phyloP scores from a whole-genome alignment of 331 rosid genomes.

The Erythrophleum ivorense region DNA sequence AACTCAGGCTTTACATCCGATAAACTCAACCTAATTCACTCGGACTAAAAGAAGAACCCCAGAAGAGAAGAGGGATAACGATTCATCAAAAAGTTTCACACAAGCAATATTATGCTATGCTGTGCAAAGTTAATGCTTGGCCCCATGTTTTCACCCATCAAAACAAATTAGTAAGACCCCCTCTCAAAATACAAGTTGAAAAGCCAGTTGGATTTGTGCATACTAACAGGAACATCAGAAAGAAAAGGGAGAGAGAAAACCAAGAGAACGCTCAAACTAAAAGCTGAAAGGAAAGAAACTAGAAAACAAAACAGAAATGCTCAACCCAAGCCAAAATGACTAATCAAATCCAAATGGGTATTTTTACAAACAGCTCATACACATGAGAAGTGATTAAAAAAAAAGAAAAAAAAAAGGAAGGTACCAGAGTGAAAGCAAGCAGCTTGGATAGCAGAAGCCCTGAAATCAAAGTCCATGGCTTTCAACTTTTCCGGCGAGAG shows the following conservation, averaged over 20 bases:
- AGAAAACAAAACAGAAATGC: neutral
- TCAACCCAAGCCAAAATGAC: neutral
- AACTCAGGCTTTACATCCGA: neutral
- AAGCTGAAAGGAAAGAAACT: neutral
- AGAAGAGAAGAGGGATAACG: neutral
- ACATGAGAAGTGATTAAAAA: neutral
- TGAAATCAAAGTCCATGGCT: slow-evolving; percentile 78
- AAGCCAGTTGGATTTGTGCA: slow-evolving; percentile 6
- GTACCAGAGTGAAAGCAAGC: slow-evolving; percentile 79
- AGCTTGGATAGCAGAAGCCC: slow-evolving; percentile 63
- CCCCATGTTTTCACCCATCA: neutral
- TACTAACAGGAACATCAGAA: neutral
- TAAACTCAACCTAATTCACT: neutral
- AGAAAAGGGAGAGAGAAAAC: slow-evolving; percentile 4
- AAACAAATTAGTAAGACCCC: slow-evolving; percentile 5
- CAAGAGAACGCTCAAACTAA: slow-evolving; percentile 16
- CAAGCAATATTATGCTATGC: slow-evolving; percentile 7
- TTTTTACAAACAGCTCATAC: neutral
- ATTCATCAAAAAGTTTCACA: slow-evolving; percentile 17
- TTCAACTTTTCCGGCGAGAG: slow-evolving; percentile 27
- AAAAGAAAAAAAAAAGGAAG: neutral
- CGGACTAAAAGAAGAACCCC: neutral
- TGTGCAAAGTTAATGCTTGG: neutral
- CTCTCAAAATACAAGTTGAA: slow-evolving; percentile 18
- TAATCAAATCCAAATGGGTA: slow-evolving; percentile 8